Conservation (phyloP, 768 basidiomycete genomes). For the Leccinum uliginosum region DNA sequence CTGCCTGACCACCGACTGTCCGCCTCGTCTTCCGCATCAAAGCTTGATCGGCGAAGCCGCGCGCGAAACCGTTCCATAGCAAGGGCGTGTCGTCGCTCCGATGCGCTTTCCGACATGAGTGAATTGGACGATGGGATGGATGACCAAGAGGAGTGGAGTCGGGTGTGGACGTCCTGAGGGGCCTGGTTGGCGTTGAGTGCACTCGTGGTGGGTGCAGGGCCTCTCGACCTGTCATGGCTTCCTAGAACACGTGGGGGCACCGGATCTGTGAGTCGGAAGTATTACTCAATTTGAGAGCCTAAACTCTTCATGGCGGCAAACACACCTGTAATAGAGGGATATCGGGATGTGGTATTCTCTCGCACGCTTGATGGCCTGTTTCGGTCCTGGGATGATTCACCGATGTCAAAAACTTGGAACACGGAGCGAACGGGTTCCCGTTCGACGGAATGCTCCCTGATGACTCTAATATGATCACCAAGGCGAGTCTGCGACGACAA, state of each 20-base stretch:
- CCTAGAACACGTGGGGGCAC: slow-evolving; percentile 10
- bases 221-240: slow-evolving; percentile 13
- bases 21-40: slow-evolving; percentile 23
- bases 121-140: slow-evolving; percentile 36
- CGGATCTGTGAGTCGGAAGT: slow-evolving; percentile 12
- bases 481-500: slow-evolving; percentile 3
- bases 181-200: slow-evolving; percentile 1
- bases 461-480: slow-evolving; percentile 15
- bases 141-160: slow-evolving; percentile 25
- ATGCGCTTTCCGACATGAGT: slow-evolving; percentile 41
- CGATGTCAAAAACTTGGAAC: slow-evolving; percentile 28
- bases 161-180: slow-evolving; percentile 13
- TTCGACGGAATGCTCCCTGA: slow-evolving; percentile 20
- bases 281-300: slow-evolving; percentile 2
- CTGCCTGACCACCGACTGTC: slow-evolving; percentile 22
- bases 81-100: slow-evolving; percentile 36
- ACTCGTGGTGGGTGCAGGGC: slow-evolving; percentile 8
- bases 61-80: slow-evolving; percentile 35
- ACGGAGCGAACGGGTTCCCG: slow-evolving; percentile 23
- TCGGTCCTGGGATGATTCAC: slow-evolving; percentile 17
- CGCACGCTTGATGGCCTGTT: slow-evolving; percentile 10
- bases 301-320: not conserved
- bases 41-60: slow-evolving; percentile 15
- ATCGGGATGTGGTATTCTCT: slow-evolving; percentile 9
- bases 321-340: slow-evolving; percentile 12